Conservation (phyloP, 2,329 filamentous ascomycete species). For the Fusarium caatingaense region DNA sequence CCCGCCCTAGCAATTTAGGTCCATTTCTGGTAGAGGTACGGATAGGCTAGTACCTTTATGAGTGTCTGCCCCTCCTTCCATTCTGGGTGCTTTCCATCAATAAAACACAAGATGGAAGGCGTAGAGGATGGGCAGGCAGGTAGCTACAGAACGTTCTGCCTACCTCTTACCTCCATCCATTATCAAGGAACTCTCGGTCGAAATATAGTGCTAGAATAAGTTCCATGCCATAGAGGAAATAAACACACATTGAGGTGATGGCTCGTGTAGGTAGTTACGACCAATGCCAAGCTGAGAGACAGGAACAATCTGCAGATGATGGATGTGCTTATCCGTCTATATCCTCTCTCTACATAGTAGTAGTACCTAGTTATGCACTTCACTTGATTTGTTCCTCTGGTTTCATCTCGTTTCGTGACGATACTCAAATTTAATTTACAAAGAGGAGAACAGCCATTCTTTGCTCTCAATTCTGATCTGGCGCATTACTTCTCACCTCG, state of each 20-base stretch:
- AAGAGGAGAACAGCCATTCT: neutral
- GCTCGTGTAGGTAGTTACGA: neutral
- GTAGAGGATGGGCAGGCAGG: neutral
- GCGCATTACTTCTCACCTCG: neutral
- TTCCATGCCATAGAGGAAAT: neutral
- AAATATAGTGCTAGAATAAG: neutral
- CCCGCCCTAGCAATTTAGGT: conserved; percentile 30
- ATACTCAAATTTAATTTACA: neutral
- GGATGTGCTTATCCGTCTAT: neutral
- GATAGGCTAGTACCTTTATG: neutral
- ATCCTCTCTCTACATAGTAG: neutral
- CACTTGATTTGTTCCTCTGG: neutral
- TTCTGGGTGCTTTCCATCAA: neutral
- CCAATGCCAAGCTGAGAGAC: neutral
- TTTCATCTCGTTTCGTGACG: neutral
- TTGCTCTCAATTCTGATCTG: neutral
- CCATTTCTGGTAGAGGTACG: too few relatives aligned
- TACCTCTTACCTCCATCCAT: neutral
- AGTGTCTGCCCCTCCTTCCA: conserved; percentile 35
- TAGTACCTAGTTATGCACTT: neutral
- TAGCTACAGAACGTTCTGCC: neutral
- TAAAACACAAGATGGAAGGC: neutral
- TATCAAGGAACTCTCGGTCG: neutral
- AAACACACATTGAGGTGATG: neutral
- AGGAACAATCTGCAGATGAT: neutral